Conservation (phyloP, 176 grass and related monocot species). For the Urochloa ruziziensis region DNA sequence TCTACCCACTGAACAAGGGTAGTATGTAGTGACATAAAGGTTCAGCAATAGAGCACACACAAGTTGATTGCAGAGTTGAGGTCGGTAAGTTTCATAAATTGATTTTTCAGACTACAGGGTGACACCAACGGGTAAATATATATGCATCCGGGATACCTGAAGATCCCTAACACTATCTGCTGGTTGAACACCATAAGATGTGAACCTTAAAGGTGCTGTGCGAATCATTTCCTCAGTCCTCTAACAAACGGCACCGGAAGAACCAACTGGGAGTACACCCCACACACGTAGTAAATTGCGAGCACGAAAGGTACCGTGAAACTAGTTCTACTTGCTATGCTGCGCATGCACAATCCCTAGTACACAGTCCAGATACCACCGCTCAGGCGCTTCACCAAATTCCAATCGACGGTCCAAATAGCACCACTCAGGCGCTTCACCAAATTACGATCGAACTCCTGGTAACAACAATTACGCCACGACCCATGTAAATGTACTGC, state of each 20-base stretch:
- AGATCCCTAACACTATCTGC: neutral
- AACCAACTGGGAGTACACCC: neutral
- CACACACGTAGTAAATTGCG: neutral
- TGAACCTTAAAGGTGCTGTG: neutral
- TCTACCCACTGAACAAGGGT: neutral
- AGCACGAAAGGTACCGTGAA: neutral
- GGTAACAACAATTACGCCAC: neutral
- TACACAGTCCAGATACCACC: neutral
- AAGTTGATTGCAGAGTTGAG: neutral
- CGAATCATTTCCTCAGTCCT: neutral
- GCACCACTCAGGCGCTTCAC: too few species aligned
- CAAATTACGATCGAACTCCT: neutral
- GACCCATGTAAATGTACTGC: neutral
- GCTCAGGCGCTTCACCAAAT: too few species aligned
- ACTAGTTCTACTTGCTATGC: neutral
- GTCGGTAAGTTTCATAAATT: neutral
- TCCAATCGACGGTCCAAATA: too few species aligned
- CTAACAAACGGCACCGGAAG: neutral
- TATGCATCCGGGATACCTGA: neutral
- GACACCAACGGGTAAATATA: neutral
- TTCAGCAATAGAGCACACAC: neutral
- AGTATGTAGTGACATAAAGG: neutral
- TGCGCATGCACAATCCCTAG: neutral
- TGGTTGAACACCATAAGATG: neutral
- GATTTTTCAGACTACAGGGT: neutral